Evolutionary conservation across 73 alveolate genomes (phyloP), one percentile per base, ranked within the genome.

Genomic region (Loxodes magnus): DNA sequence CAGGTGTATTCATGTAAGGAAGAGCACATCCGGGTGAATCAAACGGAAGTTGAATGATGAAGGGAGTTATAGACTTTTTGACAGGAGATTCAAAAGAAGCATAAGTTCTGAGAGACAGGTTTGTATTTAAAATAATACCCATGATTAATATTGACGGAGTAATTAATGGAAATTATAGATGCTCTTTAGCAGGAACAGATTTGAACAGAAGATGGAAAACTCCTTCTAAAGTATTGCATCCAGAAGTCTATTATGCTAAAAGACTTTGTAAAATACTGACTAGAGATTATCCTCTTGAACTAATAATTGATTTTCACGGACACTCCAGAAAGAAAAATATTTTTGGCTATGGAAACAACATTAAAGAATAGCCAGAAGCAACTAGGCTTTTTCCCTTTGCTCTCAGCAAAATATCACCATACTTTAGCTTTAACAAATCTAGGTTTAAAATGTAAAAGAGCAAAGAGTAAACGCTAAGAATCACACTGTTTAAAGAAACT

Each of bases 101-200:
- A 5, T 33, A 44, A 33, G 50, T 29, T 26, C 44, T 77, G 5
- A 49, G 86, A 52, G 43, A 74, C 39, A 34, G 58, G 6, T 74
- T 56, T 39, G 60, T 74, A 35, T 66, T 74, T 46, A 74, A 74
- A 49, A 74, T 74, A 6, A 53, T 74, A 4, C 88, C 88, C 4
- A 79, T 79, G 87, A 41, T 79, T 15, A 79, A 79, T 54, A 77
- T 77, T 4, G 93, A 79, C 63, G 93, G 93, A 4, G 93, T 79
- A 1, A 73, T 79, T 36, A 66, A 71, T 30, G 93, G 93, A 3
- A 79, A 79, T 58, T 71, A 74, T 15, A 37, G 93, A 43, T 66
- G 84, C 36, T 66, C 84, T 15, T 41, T 79, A 22, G 65, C 82
- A 23, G 93, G 93, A 28, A 66, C 84, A 46, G 93, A 79, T 37